Evolutionary conservation across 2,329 filamentous ascomycete genomes (phyloP), one percentile per base, ranked within the genome.

Genomic region (Paecilomyces niveus): DNA sequence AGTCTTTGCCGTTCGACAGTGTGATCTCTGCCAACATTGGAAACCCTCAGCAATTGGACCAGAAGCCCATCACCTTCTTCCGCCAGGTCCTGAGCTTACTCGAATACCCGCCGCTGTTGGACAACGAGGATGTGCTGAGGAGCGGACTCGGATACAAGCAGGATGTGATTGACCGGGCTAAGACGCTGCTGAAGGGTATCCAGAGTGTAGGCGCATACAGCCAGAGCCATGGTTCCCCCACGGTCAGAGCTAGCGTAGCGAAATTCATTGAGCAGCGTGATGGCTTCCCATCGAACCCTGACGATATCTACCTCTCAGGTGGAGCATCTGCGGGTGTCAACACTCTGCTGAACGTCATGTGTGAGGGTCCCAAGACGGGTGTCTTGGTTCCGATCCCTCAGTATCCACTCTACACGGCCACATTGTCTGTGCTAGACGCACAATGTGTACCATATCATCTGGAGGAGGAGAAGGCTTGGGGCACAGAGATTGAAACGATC

Each of bases 31-130:
- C 94, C 77, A 99, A 99, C 80, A 99, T 99, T 71, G 94, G 94
- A 72, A 99, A 99, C 81, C 94, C 94, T 3, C 94, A 99, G 78
- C 94, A 99, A 79, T 86, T 99, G 63, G 94, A 97, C 78, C 94
- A 99, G 83, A 95, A 97, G 82, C 94, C 94, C 70, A 93, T 99
- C 70, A 99, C 94, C 66, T 99, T 97, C 83, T 97, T 99, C 85
- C 88, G 94, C 67, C 93, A 99, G 79, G 94, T 99, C 29, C 84
- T 94, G 69, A 96, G 91, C 77, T 76, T 99, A 62, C 78, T 97
- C 59, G 94, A 99, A 81, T 92, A 97, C 80, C 94, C 94, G 0
- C 74, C 81, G 58, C 81, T 99, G 33, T 82, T 99, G 60, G 83
- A 96, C 70, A 87, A 95, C 67, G 86, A 91, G 73, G 85, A 93